Base-by-base conservation (phyloP, 1,284 basidiomycete genomes). In the Ganoderma boninense region DNA sequence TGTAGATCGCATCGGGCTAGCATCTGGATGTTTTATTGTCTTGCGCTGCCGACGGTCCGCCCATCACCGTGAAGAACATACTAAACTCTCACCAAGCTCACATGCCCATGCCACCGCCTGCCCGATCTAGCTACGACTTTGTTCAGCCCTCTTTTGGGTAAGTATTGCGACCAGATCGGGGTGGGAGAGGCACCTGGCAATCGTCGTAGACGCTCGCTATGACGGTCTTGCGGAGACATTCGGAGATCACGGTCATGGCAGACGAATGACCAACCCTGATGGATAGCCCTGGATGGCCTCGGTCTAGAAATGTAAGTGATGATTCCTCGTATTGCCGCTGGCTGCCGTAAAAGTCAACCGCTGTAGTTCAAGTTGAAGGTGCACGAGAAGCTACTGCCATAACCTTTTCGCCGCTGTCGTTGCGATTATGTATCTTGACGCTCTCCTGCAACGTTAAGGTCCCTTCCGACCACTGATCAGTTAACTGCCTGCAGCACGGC, bases 1-100 rank as follows among this genome's bases (percentile, higher is more conserved):
- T 64, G 11, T 16, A 74, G 71, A 74, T 72, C 38, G 2, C 52
- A 72, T 74, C 73, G 71, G 68, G 66, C 23, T 16, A 44, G 18
- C 23, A 42, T 35, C 60, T 42, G 46, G 32, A 66, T 29, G 43
- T 60, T 64, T 57, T 69, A 71, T 71, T 71, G 72, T 71, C 65
- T 69, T 29, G 20, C 29, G 20, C 20, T 32, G n/a, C 54, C 35
- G 57, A 59, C 71, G 69, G 67, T 32, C 72, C 71, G 71, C 64
- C 54, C 57, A 67, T 69, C 72, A 62, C 67, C 69, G 52, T 59
- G 65, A 66, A 71, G 60, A 29, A 6, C 16, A 42, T 62, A 64
- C 67, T 66, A 32, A 32, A 42, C 65, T 68, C 66, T 49, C 71
- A 70, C 64, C 65, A 59, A 42, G 71, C 60, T 70, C 71, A 73